Conservation (phyloP, 2,329 filamentous ascomycete genomes). For the Stylonectria norvegica region DNA sequence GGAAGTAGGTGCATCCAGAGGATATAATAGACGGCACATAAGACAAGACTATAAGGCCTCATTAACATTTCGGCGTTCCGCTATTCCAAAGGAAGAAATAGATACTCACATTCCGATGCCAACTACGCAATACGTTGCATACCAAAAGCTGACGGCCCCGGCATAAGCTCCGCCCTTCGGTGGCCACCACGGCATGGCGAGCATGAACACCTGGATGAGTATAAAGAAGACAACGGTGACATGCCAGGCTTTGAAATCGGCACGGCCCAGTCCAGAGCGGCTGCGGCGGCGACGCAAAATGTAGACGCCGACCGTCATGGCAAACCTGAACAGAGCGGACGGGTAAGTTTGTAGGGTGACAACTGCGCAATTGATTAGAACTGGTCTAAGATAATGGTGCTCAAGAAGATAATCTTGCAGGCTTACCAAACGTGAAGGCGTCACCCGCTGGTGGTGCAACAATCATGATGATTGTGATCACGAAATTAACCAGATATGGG, state of each 20-base stretch:
- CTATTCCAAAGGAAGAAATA: accelerated
- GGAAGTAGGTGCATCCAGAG: constrained; percentile 58
- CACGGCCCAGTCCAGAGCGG: constrained; percentile 43
- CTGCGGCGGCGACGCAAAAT: constrained; percentile 54
- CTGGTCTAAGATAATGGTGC: constrained; percentile 23
- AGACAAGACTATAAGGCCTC: constrained; percentile 37
- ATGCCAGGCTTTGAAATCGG: constrained; percentile 59
- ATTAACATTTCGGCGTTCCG: neutral
- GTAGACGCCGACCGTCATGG: constrained; percentile 55
- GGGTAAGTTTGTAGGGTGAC: constrained; percentile 60
- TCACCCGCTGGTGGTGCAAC: constrained; percentile 59
- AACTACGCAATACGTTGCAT: constrained; percentile 64
- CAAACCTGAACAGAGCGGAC: constrained; percentile 52
- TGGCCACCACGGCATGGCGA: constrained; percentile 71
- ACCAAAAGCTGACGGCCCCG: constrained; percentile 71
- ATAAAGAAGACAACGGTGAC: constrained; percentile 57
- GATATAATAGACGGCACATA: constrained; percentile 56
- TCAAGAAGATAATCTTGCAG: neutral
- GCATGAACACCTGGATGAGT: constrained; percentile 56
- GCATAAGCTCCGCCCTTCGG: constrained; percentile 56
- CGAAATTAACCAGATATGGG: constrained; percentile 57
- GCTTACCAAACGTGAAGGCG: constrained; percentile 59
- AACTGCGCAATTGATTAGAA: no score
- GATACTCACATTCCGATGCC: constrained; percentile 60
- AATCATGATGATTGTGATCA: constrained; percentile 57